Percentiles rank a stretch among this genome's conserved stretches.
Conservation (phyloP, 768 basidiomycete species). For the Leucocoprinus sp. region DNA sequence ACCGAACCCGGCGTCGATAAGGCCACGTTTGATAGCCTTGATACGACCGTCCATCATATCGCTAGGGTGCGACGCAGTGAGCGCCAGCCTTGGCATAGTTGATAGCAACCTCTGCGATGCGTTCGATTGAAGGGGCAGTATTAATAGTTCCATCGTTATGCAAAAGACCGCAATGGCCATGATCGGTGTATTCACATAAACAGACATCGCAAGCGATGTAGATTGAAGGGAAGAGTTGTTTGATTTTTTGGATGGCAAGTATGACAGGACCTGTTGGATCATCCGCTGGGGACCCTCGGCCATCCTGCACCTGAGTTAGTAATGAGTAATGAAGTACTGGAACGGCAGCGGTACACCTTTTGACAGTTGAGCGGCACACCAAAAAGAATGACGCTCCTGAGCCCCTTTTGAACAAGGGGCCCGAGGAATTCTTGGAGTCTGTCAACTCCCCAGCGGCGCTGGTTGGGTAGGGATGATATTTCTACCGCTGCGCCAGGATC, state of each 20-base stretch:
- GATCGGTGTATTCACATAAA: slow-evolving; percentile 98
- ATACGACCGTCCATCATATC: slow-evolving; percentile 99
- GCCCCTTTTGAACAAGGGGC: slow-evolving; percentile 84
- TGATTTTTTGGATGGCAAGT: slow-evolving; percentile 76
- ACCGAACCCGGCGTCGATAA: slow-evolving; percentile 78
- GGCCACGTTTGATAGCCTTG: slow-evolving; percentile 74
- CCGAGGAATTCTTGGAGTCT: slow-evolving; percentile 79
- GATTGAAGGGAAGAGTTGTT: slow-evolving; percentile 68
- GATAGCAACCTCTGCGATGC: slow-evolving; percentile 88
- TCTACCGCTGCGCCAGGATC: slow-evolving; percentile 78
- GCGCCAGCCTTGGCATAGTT: slow-evolving; percentile 94
- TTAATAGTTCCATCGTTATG: slow-evolving; percentile 70
- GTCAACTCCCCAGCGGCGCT: slow-evolving; percentile 94
- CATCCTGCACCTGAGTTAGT: slow-evolving; percentile 47
- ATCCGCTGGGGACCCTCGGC: slow-evolving; percentile 79
- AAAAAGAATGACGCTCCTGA: slow-evolving; percentile 89
- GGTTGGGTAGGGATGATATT: slow-evolving; percentile 75
- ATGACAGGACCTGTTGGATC: slow-evolving; percentile 90
- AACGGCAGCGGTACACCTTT: slow-evolving; percentile 49
- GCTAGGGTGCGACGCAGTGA: slow-evolving; percentile 94
- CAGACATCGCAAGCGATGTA: slow-evolving; percentile 95
- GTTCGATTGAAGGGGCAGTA: slow-evolving; percentile 67
- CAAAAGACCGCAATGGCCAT: slow-evolving; percentile 91
- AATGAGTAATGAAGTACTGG: background rate
- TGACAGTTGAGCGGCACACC: slow-evolving; percentile 77